A percentile compares a stretch with the other conserved stretches of the same genome.
These are phyloP conservation scores for Theobroma grandiflorum DNA, from an alignment of 441 rosid genomes.

Conservation along the genomic window DNA sequence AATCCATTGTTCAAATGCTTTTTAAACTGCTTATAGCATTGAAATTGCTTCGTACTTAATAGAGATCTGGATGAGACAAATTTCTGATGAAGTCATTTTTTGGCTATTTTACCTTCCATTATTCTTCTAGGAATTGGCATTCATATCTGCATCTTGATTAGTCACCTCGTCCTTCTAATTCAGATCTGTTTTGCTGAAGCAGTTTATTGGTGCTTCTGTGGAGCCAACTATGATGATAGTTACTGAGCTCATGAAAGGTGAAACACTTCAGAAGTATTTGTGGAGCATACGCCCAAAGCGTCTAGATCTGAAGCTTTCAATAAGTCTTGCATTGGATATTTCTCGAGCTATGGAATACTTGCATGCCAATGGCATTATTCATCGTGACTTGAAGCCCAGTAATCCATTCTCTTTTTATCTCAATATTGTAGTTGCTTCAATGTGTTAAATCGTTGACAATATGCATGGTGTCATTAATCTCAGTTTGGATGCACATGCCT, in stretches of 20 bases:
- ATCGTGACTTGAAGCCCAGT: conserved; percentile 84
- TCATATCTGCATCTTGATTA: conserved; percentile 9
- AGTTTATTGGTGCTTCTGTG: conserved; percentile 70
- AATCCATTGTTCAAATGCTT: neutral
- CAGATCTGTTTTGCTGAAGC: conserved; percentile 22
- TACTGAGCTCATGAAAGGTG: conserved; percentile 64
- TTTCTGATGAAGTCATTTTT: neutral
- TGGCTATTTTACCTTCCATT: neutral
- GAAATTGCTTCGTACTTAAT: neutral
- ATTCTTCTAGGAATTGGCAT: conserved; percentile 9
- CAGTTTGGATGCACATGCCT: neutral
- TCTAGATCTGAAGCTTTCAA: conserved; percentile 46
- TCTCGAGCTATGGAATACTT: conserved; percentile 72
- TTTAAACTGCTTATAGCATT: neutral
- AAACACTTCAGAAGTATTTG: conserved; percentile 55
- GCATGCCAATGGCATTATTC: conserved; percentile 74
- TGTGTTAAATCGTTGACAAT: neutral
- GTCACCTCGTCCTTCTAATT: conserved; percentile 20
- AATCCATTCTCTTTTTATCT: conserved; percentile 20
- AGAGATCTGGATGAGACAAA: neutral
- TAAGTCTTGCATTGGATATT: conserved; percentile 63
- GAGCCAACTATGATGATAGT: conserved; percentile 63
- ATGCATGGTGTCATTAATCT: neutral
- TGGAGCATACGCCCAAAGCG: conserved; percentile 50
- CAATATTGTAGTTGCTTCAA: neutral